Evolutionary conservation across 805 yeast species (phyloP).

Genomic region (Barnettozyma sp.): DNA sequence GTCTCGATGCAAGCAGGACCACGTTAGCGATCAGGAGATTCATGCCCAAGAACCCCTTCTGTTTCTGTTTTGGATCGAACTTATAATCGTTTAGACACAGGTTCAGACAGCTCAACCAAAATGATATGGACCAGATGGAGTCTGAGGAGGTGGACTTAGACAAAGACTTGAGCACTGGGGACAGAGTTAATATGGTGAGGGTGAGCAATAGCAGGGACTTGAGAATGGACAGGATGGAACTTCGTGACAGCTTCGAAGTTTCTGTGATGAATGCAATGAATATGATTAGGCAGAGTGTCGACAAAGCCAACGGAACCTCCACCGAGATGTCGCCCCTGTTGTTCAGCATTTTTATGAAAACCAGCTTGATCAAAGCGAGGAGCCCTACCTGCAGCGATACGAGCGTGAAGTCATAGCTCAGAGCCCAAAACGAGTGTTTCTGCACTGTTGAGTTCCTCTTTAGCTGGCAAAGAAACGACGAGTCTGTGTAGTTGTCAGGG

Average conservation of each 20-base stretch:
- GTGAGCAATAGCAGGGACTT: conserved; percentile 67
- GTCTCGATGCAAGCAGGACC: conserved; percentile 84
- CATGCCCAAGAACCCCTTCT: conserved; percentile 52
- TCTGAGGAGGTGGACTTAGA: conserved; percentile 88
- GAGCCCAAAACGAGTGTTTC: conserved; percentile 52
- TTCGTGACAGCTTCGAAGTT: neutral
- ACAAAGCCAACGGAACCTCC: conserved; percentile 30
- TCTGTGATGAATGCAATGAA: conserved; percentile 8
- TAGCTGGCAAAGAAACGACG: conserved; percentile 72
- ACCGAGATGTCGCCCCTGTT: conserved; percentile 40
- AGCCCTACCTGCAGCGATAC: conserved; percentile 60
- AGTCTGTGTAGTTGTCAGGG: conserved; percentile 88
- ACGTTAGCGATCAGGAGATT: conserved; percentile 82
- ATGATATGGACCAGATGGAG: conserved; percentile 88
- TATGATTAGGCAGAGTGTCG: conserved; percentile 6
- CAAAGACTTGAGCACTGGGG: conserved; percentile 85
- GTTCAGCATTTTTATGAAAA: conserved; percentile 57
- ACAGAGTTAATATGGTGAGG: conserved; percentile 64
- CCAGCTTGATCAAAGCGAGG: conserved; percentile 54
- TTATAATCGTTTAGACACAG: conserved; percentile 64
- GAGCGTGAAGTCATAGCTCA: conserved; percentile 66
- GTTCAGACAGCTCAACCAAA: conserved; percentile 69
- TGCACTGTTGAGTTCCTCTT: conserved; percentile 71
- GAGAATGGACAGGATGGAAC: conserved; percentile 23
- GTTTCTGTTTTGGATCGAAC: conserved; percentile 29